These are phyloP conservation scores for Fusarium palustre DNA, from an alignment of 2,329 filamentous ascomycete genomes.

Conservation along the genomic window DNA sequence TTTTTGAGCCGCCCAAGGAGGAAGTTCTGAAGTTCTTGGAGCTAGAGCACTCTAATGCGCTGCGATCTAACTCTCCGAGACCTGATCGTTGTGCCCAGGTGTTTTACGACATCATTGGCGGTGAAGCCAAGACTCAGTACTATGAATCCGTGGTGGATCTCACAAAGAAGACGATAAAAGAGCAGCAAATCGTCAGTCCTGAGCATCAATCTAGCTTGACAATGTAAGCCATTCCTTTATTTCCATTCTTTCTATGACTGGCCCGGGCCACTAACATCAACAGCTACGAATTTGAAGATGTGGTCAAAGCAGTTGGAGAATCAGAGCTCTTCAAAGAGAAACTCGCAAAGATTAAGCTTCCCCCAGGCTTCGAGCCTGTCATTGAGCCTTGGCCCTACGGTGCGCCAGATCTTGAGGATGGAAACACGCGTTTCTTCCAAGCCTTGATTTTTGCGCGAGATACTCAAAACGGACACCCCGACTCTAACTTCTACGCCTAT, in stretches of 20 bases:
- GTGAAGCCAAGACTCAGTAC: constrained; percentile 42
- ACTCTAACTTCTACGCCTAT: constrained; percentile 68
- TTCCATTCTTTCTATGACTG: rapidly evolving
- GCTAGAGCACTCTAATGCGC: constrained; percentile 52
- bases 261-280: background rate
- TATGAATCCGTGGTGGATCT: constrained; percentile 55
- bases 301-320: constrained; percentile 48
- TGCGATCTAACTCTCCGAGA: constrained; percentile 44
- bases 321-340: constrained; percentile 51
- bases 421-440: constrained; percentile 50
- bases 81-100: constrained; percentile 57
- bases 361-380: constrained; percentile 48
- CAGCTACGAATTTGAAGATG: constrained; percentile 50
- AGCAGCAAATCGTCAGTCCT: constrained; percentile 45
- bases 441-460: constrained; percentile 51
- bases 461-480: constrained; percentile 53
- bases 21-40: constrained; percentile 61
- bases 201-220: constrained; percentile 50
- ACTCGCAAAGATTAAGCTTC: constrained; percentile 46
- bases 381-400: constrained; percentile 53
- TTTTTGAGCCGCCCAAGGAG: constrained; percentile 63
- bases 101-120: constrained; percentile 53
- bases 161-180: constrained; percentile 36
- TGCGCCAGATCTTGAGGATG: constrained; percentile 48
- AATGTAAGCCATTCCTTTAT: constrained; percentile 34